Base-by-base conservation (phyloP, 768 basidiomycete genomes). In the Cubamyces sp. region DNA sequence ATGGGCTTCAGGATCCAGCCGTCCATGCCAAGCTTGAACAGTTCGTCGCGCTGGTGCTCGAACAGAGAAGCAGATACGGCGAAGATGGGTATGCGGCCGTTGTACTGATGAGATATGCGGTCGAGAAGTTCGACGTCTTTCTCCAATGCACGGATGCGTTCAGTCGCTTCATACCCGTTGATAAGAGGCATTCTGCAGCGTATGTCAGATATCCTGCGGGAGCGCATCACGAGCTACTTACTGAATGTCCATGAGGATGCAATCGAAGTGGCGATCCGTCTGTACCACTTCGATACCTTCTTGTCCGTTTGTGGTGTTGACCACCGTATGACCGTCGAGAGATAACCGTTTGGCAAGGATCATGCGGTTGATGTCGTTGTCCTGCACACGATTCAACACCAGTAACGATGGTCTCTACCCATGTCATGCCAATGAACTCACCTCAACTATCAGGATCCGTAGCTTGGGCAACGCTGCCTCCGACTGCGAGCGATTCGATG, bases 1-100 rank as follows among this genome's bases (percentile, higher is more conserved):
- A 93, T 86, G 0, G 91, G 92, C 73, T 93, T 93, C 64, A 93
- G 75, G 18, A 92, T 83, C 90, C 90, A 94, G 4, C 91, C 92
- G 70, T 92, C 90, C 71, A 92, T 82, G 42, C 90, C 86, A 48
- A 78, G 73, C 14, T 76, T 70, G 8, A 76, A 73, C 54, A 92
- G 74, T 56, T 87, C 81, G 0, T 78, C 73, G 3, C 84, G 79
- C 68, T 89, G 85, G 18, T 73, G 74, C 65, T 88, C 87, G 40
- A 75, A 70, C 9, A 92, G 76, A 14, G 89, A 90, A 0, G 91
- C 91, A 2, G 89, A 90, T 16, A 94, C 91, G 28, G 90, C 92
- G 63, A 94, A 87, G 54, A 93, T 89, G 5, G 91, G 91, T 47
- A 92, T 84, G 12, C 88, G 82, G 0, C 83, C 84, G 68, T 88